phyloP scores from a whole-genome alignment of 129 eudicot genomes.

The Daucus carota region DNA sequence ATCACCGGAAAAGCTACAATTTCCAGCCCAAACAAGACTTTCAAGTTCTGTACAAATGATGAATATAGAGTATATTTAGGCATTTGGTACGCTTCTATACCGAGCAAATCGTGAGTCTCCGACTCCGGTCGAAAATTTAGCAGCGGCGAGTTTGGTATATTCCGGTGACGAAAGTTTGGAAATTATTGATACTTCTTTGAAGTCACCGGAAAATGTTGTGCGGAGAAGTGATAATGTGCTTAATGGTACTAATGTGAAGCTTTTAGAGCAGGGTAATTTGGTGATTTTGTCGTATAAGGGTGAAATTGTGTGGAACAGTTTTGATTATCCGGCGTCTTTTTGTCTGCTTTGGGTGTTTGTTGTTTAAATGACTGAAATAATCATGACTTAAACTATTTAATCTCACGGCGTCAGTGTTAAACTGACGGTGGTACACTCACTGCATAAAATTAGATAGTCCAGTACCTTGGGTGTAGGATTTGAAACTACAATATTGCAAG shows the following conservation, averaged over 20 bases:
- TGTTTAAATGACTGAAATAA: no score
- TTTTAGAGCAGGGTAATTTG: constrained; percentile 64
- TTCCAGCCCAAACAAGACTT: constrained; percentile 47
- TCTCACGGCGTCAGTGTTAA: no score
- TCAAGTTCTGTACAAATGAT: constrained; percentile 41
- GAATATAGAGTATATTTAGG: constrained; percentile 52
- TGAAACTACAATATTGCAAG: no score
- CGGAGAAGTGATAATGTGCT: constrained; percentile 35
- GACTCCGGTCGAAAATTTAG: constrained; percentile 30
- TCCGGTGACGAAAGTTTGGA: constrained; percentile 35
- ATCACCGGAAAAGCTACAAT: constrained; percentile 46
- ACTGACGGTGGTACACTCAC: no score
- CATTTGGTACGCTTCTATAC: constrained; percentile 73
- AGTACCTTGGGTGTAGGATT: no score
- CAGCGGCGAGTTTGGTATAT: constrained; percentile 28
- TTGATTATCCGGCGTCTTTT: constrained; percentile 62
- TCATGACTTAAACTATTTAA: no score
- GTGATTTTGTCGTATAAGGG: constrained; percentile 29
- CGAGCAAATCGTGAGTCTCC: constrained; percentile 67
- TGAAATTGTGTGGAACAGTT: constrained; percentile 58
- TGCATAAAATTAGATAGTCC: no score
- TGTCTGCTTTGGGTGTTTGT: no score
- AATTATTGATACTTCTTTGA: constrained; percentile 23
- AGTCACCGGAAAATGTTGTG: constrained; percentile 15
- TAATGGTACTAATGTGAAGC: constrained; percentile 25